A percentile compares a stretch with the other conserved stretches of the same genome.
Conservation (phyloP, 139 green algal genomes). For the Closterium sp. region DNA sequence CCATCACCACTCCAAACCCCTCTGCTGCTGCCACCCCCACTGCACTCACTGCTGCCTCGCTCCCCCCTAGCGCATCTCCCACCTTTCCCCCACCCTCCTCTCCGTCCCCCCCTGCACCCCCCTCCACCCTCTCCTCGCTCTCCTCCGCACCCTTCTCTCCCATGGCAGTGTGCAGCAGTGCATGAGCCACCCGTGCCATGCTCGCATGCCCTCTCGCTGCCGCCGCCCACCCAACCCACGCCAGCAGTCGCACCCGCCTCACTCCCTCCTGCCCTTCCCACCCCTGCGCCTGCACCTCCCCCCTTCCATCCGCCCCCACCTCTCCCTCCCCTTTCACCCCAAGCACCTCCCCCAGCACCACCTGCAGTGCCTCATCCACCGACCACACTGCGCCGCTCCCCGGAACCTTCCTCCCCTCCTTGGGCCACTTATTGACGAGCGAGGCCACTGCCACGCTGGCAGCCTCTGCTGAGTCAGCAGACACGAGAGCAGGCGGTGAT, state of each 20-base stretch:
- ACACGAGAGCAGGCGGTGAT: not conserved
- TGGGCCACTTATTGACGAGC: conserved; percentile 22
- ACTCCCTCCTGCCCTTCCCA: not conserved
- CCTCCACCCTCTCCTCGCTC: not conserved
- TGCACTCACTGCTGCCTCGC: not conserved
- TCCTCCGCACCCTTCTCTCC: not conserved
- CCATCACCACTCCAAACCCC: conserved; percentile 16
- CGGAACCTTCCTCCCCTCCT: not conserved
- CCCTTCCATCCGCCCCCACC: not conserved
- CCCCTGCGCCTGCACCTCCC: not conserved
- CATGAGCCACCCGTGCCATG: not conserved
- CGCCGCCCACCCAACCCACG: not conserved
- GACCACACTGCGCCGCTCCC: not conserved
- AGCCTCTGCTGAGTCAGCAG: not conserved
- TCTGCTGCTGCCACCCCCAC: not conserved
- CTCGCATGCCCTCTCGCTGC: not conserved
- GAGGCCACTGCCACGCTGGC: not conserved
- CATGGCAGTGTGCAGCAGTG: not conserved
- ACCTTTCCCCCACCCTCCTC: not conserved
- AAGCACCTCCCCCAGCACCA: not conserved
- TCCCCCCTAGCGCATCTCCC: too few relatives aligned
- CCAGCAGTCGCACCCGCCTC: not conserved
- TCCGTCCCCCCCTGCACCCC: not conserved
- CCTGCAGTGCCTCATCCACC: not conserved
- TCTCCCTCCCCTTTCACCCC: not conserved